Evolutionary conservation across 176 grass and related monocot species (phyloP), one percentile per base, ranked within the genome.

Genomic region (Carex littledalei): DNA sequence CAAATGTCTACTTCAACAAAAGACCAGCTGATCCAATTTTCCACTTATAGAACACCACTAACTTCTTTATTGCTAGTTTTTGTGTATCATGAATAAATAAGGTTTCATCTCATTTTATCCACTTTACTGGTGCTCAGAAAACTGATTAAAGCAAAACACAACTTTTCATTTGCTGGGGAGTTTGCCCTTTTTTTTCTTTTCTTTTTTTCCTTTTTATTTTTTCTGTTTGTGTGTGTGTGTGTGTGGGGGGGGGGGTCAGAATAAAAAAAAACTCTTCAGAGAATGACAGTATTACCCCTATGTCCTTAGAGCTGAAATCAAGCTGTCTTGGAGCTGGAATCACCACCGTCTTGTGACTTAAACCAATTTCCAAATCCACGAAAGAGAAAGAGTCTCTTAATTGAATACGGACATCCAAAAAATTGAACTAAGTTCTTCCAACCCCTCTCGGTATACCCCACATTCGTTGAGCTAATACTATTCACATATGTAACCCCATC

Each of bases 401-500:
- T 52, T 53, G 86, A 81, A 81, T 92, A 92, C 0, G 88, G 96
- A 65, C 93, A 98, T 62, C 88, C 85, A 24, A 98, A 95, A 81
- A 98, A 98, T 15, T 88, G 90, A 86, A 90, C 59, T 86, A 98
- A 22, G 15, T 98, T 98, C 62, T 90, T 93, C 79, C 90, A 84
- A n/a, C 96, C 96, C 63, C 50, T 90, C 86, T 94, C 85, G 75
- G 86, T 77, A 69, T 89, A 92, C 2, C 88, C 80, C 43, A 18
- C 37, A 88, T 90, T 94, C 9, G 39, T 41, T 49, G 89, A 90
- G 67, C 49, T 94, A 89, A 98, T 68, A 64, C 62, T 90, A 68
- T 78, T 90, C 47, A 98, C 84, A 78, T 94, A 98, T 57, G 93
- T 95, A 83, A 91, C 93, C 79, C 96, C 96, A 62, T 94, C 83